Evolutionary conservation across 305 asterid genomes (phyloP).

Genomic region (Solanum aculeatissimum): DNA sequence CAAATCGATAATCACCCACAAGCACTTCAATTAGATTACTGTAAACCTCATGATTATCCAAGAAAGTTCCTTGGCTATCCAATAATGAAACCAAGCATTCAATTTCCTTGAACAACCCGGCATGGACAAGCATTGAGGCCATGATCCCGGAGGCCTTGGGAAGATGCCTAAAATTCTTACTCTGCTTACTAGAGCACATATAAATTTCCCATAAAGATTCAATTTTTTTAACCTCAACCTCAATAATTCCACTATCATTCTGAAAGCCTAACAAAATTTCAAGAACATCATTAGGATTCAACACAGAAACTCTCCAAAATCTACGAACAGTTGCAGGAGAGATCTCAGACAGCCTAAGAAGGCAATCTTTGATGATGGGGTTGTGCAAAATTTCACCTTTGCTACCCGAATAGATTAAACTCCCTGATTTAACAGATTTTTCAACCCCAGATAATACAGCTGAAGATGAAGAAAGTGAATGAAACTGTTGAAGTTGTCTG

Average conservation of each 20-base stretch:
- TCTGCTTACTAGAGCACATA: conserved; percentile 43
- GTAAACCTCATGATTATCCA: conserved; percentile 65
- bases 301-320: conserved; percentile 56
- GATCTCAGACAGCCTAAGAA: conserved; percentile 43
- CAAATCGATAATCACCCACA: conserved; percentile 38
- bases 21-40: conserved; percentile 59
- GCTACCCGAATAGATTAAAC: conserved; percentile 8
- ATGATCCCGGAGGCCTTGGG: conserved; percentile 54
- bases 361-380: conserved; percentile 31
- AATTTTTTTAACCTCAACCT: conserved; percentile 37
- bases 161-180: conserved; percentile 41
- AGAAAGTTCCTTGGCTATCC: conserved; percentile 37
- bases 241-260: conserved; percentile 17
- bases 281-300: conserved; percentile 54
- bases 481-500: conserved; percentile 3
- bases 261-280: conserved; percentile 62
- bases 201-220: conserved; percentile 72
- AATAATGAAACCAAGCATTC: conserved; percentile 54
- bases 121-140: conserved; percentile 63
- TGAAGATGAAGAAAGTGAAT: conserved; percentile 10
- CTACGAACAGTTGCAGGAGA: conserved; percentile 51
- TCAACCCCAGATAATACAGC: conserved; percentile 20
- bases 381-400: conserved; percentile 24
- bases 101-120: conserved; percentile 40
- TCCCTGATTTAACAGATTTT: conserved; percentile 26